Evolutionary conservation across 192 early-diverging fungal species (phyloP).

Genomic region (Mortierella hygrophila): DNA sequence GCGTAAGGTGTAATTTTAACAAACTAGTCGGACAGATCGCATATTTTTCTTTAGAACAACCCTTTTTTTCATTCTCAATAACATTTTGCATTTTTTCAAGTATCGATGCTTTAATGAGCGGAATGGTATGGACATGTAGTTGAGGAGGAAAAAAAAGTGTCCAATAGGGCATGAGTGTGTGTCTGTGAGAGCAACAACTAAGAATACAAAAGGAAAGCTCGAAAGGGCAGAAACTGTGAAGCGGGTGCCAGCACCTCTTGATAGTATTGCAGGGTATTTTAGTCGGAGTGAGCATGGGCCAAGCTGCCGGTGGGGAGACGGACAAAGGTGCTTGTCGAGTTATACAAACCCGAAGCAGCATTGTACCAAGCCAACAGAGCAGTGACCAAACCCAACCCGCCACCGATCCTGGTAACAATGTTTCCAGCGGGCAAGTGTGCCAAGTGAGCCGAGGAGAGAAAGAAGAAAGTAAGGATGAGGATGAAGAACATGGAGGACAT

Average conservation of each 20-base stretch:
- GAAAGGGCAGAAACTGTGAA: neutral
- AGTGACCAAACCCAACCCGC: slow-evolving; percentile 80
- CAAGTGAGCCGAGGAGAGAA: slow-evolving; percentile 76
- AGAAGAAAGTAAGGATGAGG: slow-evolving; percentile 75
- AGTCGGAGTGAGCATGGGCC: slow-evolving; percentile 28
- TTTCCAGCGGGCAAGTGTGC: slow-evolving; percentile 57
- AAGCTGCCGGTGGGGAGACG: slow-evolving; percentile 59
- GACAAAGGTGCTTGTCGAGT: slow-evolving; percentile 66
- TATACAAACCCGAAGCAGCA: slow-evolving; percentile 72
- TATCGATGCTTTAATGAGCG: neutral
- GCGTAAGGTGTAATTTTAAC: slow-evolving; percentile 36
- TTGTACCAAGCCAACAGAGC: slow-evolving; percentile 84
- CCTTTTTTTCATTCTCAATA: slow-evolving; percentile 2
- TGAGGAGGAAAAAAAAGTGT: too few relatives aligned
- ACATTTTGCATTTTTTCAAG: neutral
- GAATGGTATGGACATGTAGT: too few relatives aligned
- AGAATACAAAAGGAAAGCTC: neutral
- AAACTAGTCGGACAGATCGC: neutral
- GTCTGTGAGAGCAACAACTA: too few relatives aligned
- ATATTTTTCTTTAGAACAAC: neutral
- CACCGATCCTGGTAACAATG: slow-evolving; percentile 69
- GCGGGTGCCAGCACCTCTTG: neutral
- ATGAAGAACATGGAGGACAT: slow-evolving; percentile 77
- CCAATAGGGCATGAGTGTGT: too few relatives aligned
- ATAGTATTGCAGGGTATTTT: neutral